Base-by-base conservation (phyloP, 1,284 basidiomycete species). In the Ceraceosorus guamensis region DNA sequence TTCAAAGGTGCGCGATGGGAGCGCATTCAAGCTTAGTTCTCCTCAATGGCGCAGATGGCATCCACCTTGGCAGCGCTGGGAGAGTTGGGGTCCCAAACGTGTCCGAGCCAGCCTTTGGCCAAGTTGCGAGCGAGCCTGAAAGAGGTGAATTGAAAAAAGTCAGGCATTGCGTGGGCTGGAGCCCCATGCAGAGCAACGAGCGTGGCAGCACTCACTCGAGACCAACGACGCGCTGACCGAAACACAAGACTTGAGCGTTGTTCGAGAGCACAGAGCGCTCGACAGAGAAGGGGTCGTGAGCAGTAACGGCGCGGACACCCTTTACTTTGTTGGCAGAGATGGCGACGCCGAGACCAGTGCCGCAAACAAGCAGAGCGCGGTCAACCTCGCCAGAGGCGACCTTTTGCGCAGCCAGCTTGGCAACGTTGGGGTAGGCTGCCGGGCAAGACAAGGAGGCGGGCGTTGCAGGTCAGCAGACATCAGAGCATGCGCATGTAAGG, bases 151-250 rank as follows among this genome's bases (percentile, higher is more conserved):
- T 41, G 37, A 8, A n/a, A 41, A n/a, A n/a, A 41, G n/a, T 41
- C 37, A 41, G 37, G n/a, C n/a, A n/a, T n/a, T n/a, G n/a, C n/a
- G n/a, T n/a, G n/a, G n/a, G n/a, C n/a, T n/a, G n/a, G n/a, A n/a
- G n/a, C n/a, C n/a, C n/a, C n/a, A n/a, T n/a, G n/a, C n/a, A n/a
- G n/a, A n/a, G n/a, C n/a, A n/a, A n/a, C n/a, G n/a, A n/a, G n/a
- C n/a, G n/a, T n/a, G 8, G 37, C 37, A 41, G 37, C 37, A 41
- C 37, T 41, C 37, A 41, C 60, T 79, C 78, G 37, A 78, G 64
- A 10, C 79, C 79, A 33, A 80, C 72, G 18, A 80, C 79, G 14
- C 79, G 63, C 63, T 79, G 78, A 34, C 79, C 79, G 55, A 80
- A 73, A 69, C 78, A 79, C 6, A 80, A 70, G 24, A 80, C 75